These are phyloP conservation scores for Aspergillus sp. DNA, from an alignment of 2,329 filamentous ascomycete species.

Conservation along the genomic window DNA sequence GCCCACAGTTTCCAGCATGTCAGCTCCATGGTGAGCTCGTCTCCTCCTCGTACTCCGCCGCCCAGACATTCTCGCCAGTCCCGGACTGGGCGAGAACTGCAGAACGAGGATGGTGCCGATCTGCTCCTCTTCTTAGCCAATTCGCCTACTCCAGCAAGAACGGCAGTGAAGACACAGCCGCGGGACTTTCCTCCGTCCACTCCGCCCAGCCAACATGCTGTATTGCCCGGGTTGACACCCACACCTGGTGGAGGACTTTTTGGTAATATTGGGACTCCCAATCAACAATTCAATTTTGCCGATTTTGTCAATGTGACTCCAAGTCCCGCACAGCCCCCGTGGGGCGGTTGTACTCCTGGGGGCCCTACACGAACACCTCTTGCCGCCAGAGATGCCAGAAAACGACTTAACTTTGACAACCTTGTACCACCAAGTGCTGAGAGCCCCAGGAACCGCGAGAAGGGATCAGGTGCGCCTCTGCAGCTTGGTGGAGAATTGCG, in stretches of 20 bases:
- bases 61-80: slow-evolving; percentile 49
- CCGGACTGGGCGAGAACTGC: slow-evolving; percentile 45
- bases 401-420: slow-evolving; percentile 75
- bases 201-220: slow-evolving; percentile 60
- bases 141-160: slow-evolving; percentile 77
- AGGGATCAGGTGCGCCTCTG: slow-evolving; percentile 52
- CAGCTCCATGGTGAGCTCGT: slow-evolving; percentile 59
- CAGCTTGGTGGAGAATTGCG: slow-evolving; percentile 60
- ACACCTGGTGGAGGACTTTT: slow-evolving; percentile 65
- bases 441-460: slow-evolving; percentile 35
- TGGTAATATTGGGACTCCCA: slow-evolving; percentile 68
- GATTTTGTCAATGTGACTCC: slow-evolving; percentile 98
- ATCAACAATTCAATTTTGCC: slow-evolving; percentile 82
- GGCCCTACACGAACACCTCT: slow-evolving; percentile 60
- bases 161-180: slow-evolving; percentile 39
- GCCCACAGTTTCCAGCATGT: slow-evolving; percentile 37
- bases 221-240: slow-evolving; percentile 45
- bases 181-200: slow-evolving; percentile 61
- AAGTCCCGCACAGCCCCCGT: slow-evolving; percentile 82
- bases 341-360: slow-evolving; percentile 55
- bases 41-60: slow-evolving; percentile 76
- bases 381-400: slow-evolving; percentile 60
- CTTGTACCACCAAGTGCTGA: slow-evolving; percentile 52
- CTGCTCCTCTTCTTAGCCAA: slow-evolving; percentile 78
- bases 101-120: slow-evolving; percentile 74